Evolutionary conservation across 495 filamentous ascomycete species (phyloP).

Genomic region (Penicillium paradoxum): DNA sequence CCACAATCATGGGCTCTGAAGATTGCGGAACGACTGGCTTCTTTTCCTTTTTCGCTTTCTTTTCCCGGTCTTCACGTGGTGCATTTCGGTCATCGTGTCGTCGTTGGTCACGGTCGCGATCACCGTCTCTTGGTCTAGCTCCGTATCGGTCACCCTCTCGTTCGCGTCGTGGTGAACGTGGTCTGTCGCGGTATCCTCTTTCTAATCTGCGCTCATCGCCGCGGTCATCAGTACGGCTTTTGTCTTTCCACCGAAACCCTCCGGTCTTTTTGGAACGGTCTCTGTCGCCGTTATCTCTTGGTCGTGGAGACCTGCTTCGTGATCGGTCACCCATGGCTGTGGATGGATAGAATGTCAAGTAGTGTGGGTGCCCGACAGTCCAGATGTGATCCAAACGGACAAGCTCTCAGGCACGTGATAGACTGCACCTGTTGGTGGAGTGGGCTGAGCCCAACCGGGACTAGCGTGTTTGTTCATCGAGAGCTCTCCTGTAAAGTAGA

Average conservation of each 20-base stretch:
- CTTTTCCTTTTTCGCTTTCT: constrained; percentile 34
- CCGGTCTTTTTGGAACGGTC: constrained; percentile 32
- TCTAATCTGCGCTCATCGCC: constrained; percentile 44
- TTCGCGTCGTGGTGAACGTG: constrained; percentile 32
- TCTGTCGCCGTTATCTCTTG: constrained; percentile 23
- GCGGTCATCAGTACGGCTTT: constrained; percentile 47
- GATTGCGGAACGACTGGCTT: constrained; percentile 28
- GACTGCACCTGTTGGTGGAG: constrained; percentile 8
- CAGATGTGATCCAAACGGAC: constrained; percentile 16
- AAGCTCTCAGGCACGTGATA: constrained; percentile 23
- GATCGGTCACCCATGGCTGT: constrained; percentile 33
- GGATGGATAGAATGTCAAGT: constrained; percentile 11
- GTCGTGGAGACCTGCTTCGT: constrained; percentile 35
- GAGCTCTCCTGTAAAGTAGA: constrained; percentile 7
- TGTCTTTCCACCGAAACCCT: constrained; percentile 66
- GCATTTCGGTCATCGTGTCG: constrained; percentile 24
- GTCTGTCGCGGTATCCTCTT: constrained; percentile 51
- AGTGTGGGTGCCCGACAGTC: constrained; percentile 15
- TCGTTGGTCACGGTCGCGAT: constrained; percentile 21
- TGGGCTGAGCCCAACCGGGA: constrained; percentile 10
- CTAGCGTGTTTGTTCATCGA: constrained; percentile 17
- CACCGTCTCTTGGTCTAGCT: constrained; percentile 21
- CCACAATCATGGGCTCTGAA: constrained; percentile 79
- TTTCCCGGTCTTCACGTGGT: constrained; percentile 27
- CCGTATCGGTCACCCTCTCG: constrained; percentile 22